Evolutionary conservation across 345 rosid species (phyloP).

Genomic region (Salix suchowensis): DNA sequence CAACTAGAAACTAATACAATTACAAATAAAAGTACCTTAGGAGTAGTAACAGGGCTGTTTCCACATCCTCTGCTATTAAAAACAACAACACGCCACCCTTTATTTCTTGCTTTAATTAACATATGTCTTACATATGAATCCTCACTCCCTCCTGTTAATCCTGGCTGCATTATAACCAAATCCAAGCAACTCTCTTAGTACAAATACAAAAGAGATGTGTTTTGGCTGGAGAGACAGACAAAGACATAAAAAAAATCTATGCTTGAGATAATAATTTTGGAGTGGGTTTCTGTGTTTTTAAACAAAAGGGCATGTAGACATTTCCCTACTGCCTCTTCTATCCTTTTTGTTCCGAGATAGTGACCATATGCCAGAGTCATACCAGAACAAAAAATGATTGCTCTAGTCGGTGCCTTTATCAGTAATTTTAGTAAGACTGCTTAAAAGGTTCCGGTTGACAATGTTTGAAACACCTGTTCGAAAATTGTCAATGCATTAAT

Average conservation of each 20-base stretch:
- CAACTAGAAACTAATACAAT: neutral
- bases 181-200: neutral
- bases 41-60: slow-evolving; percentile 73
- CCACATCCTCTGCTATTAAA: slow-evolving; percentile 91
- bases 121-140: slow-evolving; percentile 84
- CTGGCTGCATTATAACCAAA: slow-evolving; percentile 48
- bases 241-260: too few species aligned
- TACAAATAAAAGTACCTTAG: slow-evolving; percentile 47
- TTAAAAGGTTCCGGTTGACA: neutral
- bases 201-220: too few species aligned
- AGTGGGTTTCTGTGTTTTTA: too few species aligned
- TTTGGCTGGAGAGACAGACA: too few species aligned
- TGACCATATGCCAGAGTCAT: too few species aligned
- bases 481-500: neutral
- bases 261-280: too few species aligned
- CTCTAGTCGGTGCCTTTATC: too few species aligned
- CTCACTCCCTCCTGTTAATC: slow-evolving; percentile 81
- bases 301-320: too few species aligned
- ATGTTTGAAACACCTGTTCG: neutral
- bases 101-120: slow-evolving; percentile 55
- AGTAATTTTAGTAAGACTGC: neutral
- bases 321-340: too few species aligned
- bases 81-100: slow-evolving; percentile 86
- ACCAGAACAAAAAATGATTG: too few species aligned
- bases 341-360: too few species aligned